These are phyloP conservation scores for Diaporthe citriasiana DNA, from an alignment of 2,329 filamentous ascomycete species.

Conservation along the genomic window DNA sequence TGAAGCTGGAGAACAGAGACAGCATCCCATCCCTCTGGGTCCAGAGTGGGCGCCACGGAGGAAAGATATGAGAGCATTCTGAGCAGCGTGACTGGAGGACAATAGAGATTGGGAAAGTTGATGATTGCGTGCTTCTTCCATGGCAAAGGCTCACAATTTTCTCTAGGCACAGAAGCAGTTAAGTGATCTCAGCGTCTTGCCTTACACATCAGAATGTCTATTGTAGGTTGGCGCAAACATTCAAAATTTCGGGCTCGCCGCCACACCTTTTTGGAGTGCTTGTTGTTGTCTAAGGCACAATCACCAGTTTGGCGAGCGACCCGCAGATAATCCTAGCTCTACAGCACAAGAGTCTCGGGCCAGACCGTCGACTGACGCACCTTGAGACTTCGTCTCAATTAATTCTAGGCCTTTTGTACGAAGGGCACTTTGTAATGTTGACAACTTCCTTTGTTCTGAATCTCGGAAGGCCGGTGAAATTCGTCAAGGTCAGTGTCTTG, in stretches of 20 bases:
- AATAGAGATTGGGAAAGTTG: neutral
- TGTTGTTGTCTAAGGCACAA: neutral
- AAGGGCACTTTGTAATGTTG: no score
- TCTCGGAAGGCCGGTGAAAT: neutral
- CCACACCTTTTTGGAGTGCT: neutral
- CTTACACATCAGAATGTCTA: no score
- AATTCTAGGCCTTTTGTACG: no score
- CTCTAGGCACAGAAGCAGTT: neutral
- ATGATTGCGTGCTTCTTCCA: neutral
- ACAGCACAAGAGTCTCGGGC: no score
- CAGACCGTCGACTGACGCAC: neutral
- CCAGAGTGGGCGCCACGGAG: neutral
- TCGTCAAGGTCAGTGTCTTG: neutral
- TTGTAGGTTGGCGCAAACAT: no score
- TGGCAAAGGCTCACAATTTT: neutral
- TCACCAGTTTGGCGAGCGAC: neutral
- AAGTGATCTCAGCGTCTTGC: no score
- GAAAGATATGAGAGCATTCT: neutral
- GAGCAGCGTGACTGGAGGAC: no score
- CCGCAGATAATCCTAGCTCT: neutral
- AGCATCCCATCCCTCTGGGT: constrained; percentile 4
- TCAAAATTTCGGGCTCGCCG: neutral
- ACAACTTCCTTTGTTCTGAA: neutral
- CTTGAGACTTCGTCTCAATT: neutral
- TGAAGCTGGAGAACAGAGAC: neutral